Evolutionary conservation across 345 rosid species (phyloP), one percentile per base, ranked within the genome.

Genomic region (Tarenaya hassleriana): DNA sequence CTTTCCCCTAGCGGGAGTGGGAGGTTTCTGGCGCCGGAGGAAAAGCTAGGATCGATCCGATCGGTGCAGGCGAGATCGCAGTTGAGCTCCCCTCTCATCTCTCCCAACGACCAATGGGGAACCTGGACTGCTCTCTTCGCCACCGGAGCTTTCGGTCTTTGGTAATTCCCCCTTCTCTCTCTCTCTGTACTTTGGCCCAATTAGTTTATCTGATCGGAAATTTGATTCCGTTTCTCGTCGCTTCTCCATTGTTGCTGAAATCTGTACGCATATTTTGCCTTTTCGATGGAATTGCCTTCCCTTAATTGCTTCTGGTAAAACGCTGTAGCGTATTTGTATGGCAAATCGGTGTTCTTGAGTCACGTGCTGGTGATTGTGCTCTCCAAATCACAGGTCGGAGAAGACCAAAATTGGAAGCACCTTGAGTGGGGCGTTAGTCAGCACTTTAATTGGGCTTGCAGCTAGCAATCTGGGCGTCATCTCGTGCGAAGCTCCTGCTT

Each of bases 71-170:
- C 73, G 37, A 60, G 79, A 50, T 90, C 94, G 61, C 76, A 67
- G 44, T 39, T 83, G 52, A 75, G 38, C 38, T 60, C 64, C 52
- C 92, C 97, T 51, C 69, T 88, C 33, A 75, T 85, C 44, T 77
- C 84, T 53, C 76, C 91, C 1, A 65, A 76, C 46, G 97, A 84
- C 50, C 73, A 73, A 33, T 86, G 96, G 95, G 94, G 82, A 61
- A 82, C 70, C 17, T 90, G 94, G 97, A 75, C 94, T 41, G 79
- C 85, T 8, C 94, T 90, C 56, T 80, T 82, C 64, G 74, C 87
- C 33, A 69, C 75, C 7, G 83, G 86, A 8, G 88, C 94, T 59
- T 73, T 86, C 21, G 96, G 96, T 67, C 74, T 86, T 73, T 86
- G 96, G 97, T 83, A 77, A 37, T 3, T 37, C 15, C 41, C 1